Conservation (phyloP, 345 rosid species). For the Iberis pinnata region DNA sequence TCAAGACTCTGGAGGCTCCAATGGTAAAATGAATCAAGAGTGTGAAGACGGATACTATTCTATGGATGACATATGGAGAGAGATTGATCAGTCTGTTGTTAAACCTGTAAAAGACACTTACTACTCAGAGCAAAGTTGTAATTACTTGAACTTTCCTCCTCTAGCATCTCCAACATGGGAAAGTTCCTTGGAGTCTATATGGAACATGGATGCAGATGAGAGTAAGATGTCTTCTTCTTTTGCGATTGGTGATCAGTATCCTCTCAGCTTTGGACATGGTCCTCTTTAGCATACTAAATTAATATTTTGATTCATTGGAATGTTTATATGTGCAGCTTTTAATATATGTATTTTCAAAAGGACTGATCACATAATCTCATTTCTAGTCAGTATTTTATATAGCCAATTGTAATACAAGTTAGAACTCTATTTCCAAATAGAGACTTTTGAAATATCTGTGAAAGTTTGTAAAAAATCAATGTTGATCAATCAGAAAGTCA, state of each 20-base stretch:
- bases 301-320: slow-evolving; percentile 39
- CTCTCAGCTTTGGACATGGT: slow-evolving; percentile 33
- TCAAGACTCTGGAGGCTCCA: slow-evolving; percentile 58
- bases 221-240: slow-evolving; percentile 53
- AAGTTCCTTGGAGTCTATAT: slow-evolving; percentile 42
- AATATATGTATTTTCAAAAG: slow-evolving; percentile 6
- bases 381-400: too few relatives aligned
- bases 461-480: too few relatives aligned
- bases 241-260: slow-evolving; percentile 25
- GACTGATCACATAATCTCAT: background rate
- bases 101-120: slow-evolving; percentile 33
- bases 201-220: slow-evolving; percentile 72
- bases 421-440: too few relatives aligned
- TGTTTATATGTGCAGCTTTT: slow-evolving; percentile 36
- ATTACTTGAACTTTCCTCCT: slow-evolving; percentile 30
- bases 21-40: slow-evolving; percentile 30
- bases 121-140: slow-evolving; percentile 45
- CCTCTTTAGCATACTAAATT: slow-evolving; percentile 33
- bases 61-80: slow-evolving; percentile 64
- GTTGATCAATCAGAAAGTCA: too few relatives aligned
- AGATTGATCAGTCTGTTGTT: slow-evolving; percentile 28
- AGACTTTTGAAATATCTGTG: too few relatives aligned
- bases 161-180: slow-evolving; percentile 57
- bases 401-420: too few relatives aligned
- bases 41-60: slow-evolving; percentile 45